Percentiles rank a stretch among this genome's conserved stretches.
phyloP scores from a whole-genome alignment of 345 rosid genomes.

The Noccaea bulbosa region DNA sequence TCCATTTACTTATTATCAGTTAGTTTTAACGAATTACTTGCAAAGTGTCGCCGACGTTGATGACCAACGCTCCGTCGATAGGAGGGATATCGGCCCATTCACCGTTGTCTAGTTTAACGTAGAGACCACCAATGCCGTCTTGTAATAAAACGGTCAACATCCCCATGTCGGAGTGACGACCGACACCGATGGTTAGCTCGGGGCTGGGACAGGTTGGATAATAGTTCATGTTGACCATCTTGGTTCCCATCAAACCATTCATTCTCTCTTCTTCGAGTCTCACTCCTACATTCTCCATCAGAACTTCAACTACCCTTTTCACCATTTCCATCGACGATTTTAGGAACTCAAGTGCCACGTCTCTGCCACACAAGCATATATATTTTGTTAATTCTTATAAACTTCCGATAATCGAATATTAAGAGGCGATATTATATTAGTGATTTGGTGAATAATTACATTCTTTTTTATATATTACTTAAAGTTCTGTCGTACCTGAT shows the following conservation, averaged over 20 bases:
- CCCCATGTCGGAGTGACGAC: constrained; percentile 72
- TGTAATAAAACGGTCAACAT: constrained; percentile 58
- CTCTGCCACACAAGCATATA: constrained; percentile 39
- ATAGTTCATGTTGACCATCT: constrained; percentile 62
- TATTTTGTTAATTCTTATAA: too few species aligned
- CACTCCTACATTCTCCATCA: constrained; percentile 54
- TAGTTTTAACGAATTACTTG: constrained; percentile 34
- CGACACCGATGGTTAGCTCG: constrained; percentile 61
- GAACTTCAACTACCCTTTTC: constrained; percentile 43
- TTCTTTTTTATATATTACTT: neutral
- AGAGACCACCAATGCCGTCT: constrained; percentile 69
- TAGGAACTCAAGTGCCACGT: constrained; percentile 52
- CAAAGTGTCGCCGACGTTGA: constrained; percentile 52
- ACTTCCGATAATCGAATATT: neutral
- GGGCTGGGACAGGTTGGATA: constrained; percentile 70
- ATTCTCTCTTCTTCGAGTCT: constrained; percentile 43
- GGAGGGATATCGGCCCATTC: constrained; percentile 53
- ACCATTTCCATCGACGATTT: constrained; percentile 53
- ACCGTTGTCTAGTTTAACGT: constrained; percentile 52
- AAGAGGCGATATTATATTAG: neutral
- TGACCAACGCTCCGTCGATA: constrained; percentile 45
- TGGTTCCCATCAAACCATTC: constrained; percentile 49
- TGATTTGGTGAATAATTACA: neutral
- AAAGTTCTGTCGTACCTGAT: too few species aligned
- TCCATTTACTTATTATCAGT: neutral